Evolutionary conservation across 1,284 basidiomycete genomes (phyloP).

Genomic region (Sparassis latifolia): DNA sequence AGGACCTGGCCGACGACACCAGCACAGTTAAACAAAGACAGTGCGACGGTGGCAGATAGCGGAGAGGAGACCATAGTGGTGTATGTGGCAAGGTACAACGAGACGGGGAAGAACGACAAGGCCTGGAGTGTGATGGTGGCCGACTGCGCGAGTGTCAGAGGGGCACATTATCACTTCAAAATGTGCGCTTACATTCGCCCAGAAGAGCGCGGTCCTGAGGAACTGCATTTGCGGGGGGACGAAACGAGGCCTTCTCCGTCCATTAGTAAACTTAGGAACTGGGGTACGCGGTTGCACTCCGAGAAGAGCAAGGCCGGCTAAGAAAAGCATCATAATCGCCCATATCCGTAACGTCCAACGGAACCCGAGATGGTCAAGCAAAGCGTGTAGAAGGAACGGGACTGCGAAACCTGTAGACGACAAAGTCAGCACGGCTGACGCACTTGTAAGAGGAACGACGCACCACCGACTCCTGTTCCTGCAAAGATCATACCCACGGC

Average conservation of each 20-base stretch:
- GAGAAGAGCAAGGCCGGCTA: conserved; percentile 17
- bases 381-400: conserved; percentile 20
- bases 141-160: conserved; percentile 6
- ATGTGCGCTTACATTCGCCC: conserved; percentile 15
- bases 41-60: conserved; percentile 20
- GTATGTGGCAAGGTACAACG: conserved; percentile 24
- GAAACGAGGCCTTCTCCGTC: conserved; percentile 16
- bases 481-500: conserved; percentile 25
- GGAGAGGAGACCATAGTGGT: conserved; percentile 19
- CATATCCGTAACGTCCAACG: conserved; percentile 24
- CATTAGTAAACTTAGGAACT: conserved; percentile 12
- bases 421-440: no score
- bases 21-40: conserved; percentile 23
- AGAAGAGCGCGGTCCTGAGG: conserved; percentile 20
- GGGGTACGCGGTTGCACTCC: conserved; percentile 21
- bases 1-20: conserved; percentile 21
- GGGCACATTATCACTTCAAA: neutral
- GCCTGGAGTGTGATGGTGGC: conserved; percentile 20
- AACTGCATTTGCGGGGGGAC: conserved; percentile 20
- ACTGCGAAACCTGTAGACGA: conserved; percentile 17
- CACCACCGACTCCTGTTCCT: conserved; percentile 22
- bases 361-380: conserved; percentile 18
- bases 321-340: conserved; percentile 15
- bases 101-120: conserved; percentile 24
- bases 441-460: neutral